Evolutionary conservation across 257 asterid species (phyloP), one percentile per base, ranked within the genome.

Genomic region (Marsdenia floribunda): DNA sequence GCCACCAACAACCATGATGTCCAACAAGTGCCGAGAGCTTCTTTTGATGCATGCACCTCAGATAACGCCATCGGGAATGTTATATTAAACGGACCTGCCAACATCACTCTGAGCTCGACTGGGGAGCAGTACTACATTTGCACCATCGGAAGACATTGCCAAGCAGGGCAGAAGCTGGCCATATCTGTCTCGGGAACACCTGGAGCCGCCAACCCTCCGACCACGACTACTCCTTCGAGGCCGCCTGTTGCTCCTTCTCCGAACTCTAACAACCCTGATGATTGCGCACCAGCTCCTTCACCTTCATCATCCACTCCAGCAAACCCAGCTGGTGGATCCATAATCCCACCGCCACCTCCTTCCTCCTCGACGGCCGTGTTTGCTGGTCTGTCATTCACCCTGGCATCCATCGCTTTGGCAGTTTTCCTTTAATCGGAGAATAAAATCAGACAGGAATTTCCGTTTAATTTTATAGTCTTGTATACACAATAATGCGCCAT

Each of bases 121-220:
- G 91, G 90, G 2, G 75, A 76, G 6, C 86, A 81, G 81, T 69
- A 83, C 73, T 88, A 77, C 79, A 86, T 88, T 49, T 88, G 88
- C 83, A 80, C 86, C 10, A 0, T 86, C 3, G 89, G 82, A 46
- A 6, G 75, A 58, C 93, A 88, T 60, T 88, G 93, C 72, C 57
- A 8, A 29, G 2, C 7, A 0, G 91, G 89, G 1, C 89, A 84
- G 82, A 86, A 77, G 59, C 85, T 88, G 0, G 75, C 83, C 42
- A 68, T 86, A 4, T 75, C 79, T 0, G 88, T 86, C 72, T 77
- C 81, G 0, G 71, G 78, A 40, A 65, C 82, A 16, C 79, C 88
- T 5, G 79, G 80, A 1, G 65, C 86, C 70, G 68, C 86, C 70
- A 77, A 52, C 57, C 85, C 88, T 42, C 79, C 86, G 1, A 4